Evolutionary conservation across 352 stramenopile genomes (phyloP).

Genomic region (Pythium phragmiticola): DNA sequence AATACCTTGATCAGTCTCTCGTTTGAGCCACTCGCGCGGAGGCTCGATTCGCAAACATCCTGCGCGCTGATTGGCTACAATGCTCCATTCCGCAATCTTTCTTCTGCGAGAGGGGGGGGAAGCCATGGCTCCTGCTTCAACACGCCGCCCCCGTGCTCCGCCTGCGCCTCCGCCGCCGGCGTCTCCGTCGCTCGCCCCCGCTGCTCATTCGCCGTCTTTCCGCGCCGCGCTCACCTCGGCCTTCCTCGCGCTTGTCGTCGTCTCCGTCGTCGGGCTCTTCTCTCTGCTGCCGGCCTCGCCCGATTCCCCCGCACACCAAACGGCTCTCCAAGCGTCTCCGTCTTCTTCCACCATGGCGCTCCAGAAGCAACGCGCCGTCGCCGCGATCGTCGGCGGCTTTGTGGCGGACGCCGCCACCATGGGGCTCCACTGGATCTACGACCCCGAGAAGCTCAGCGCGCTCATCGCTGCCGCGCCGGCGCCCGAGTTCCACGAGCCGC

Average conservation of each 20-base stretch:
- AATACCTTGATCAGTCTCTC: background rate
- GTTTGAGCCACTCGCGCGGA: background rate
- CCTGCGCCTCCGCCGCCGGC: no score
- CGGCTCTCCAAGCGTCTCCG: background rate
- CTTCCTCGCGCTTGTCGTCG: slow-evolving; percentile 14
- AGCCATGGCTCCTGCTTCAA: no score
- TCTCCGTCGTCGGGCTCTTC: slow-evolving; percentile 11
- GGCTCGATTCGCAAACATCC: background rate
- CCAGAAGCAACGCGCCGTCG: slow-evolving; percentile 43
- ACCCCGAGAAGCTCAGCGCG: slow-evolving; percentile 42
- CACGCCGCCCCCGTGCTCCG: no score
- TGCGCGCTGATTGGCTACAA: slow-evolving; percentile 14
- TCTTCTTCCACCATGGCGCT: slow-evolving; percentile 26
- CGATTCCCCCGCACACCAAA: background rate
- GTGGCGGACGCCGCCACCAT: slow-evolving; percentile 67
- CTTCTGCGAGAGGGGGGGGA: no score
- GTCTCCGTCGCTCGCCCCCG: background rate
- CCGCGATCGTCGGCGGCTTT: slow-evolving; percentile 50
- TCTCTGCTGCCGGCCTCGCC: slow-evolving; percentile 4
- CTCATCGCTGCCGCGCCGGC: slow-evolving; percentile 30
- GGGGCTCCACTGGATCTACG: slow-evolving; percentile 80
- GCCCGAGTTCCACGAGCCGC: slow-evolving; percentile 58
- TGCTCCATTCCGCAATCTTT: slow-evolving; percentile 6
- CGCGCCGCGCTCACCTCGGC: slow-evolving; percentile 15
- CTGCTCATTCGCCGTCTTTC: slow-evolving; percentile 21